Conservation (phyloP, 768 basidiomycete genomes). For the Termitomyces sp. region DNA sequence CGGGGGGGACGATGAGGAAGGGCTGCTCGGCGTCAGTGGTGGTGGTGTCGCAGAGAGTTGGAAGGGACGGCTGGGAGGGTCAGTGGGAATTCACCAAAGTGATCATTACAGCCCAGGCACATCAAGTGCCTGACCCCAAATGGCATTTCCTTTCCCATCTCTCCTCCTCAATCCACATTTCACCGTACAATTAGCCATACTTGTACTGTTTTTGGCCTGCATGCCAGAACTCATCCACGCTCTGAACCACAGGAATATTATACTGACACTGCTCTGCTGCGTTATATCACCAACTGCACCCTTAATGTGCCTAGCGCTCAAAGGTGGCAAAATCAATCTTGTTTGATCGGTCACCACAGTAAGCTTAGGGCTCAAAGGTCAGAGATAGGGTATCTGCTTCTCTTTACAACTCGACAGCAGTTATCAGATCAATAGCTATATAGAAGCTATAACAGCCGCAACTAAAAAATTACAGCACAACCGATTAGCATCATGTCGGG, state of each 20-base stretch:
- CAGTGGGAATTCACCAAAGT: conserved; percentile 18
- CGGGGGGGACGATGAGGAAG: conserved; percentile 2
- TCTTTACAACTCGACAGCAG: neutral
- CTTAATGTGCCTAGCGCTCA: conserved; percentile 5
- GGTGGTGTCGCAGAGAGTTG: conserved; percentile 19
- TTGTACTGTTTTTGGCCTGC: neutral
- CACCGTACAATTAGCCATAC: neutral
- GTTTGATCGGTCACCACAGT: too few relatives aligned
- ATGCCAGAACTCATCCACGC: neutral
- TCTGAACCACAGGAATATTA: conserved; percentile 5
- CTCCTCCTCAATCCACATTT: neutral
- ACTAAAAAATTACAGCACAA: too few relatives aligned
- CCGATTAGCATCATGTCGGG: too few relatives aligned
- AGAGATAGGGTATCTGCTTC: too few relatives aligned
- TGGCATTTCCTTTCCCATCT: conserved; percentile 13
- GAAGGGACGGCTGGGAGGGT: conserved; percentile 12
- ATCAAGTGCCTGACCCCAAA: conserved; percentile 17
- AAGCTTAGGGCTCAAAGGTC: too few relatives aligned
- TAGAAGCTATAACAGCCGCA: too few relatives aligned
- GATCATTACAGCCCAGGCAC: conserved; percentile 22
- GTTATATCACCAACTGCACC: conserved; percentile 1
- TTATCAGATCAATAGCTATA: neutral
- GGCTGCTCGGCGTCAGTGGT: conserved; percentile 1
- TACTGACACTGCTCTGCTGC: neutral
- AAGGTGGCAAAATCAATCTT: neutral